phyloP scores from a whole-genome alignment of 2,329 filamentous ascomycete genomes.

The Cryphonectria nitschkei region DNA sequence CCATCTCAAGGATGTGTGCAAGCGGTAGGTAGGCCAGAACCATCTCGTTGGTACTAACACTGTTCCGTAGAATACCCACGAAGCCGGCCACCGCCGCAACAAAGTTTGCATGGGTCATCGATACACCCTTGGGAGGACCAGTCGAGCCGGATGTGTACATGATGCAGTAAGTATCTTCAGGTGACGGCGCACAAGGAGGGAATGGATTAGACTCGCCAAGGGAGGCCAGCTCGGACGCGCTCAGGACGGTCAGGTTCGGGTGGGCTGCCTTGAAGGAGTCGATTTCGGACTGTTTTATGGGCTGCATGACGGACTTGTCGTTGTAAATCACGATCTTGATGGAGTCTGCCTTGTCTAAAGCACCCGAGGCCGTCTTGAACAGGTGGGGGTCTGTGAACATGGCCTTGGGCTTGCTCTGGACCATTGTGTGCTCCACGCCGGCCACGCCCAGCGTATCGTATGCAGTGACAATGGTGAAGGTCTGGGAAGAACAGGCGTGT shows the following conservation, averaged over 20 bases:
- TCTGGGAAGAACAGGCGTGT: slow-evolving; percentile 79
- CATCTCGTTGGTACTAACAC: slow-evolving; percentile 76
- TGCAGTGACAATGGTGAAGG: slow-evolving; percentile 88
- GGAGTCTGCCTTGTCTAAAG: slow-evolving; percentile 59
- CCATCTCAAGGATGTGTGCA: slow-evolving; percentile 95
- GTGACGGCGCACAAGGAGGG: slow-evolving; percentile 70
- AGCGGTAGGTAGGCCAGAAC: slow-evolving; percentile 91
- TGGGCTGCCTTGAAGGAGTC: slow-evolving; percentile 60
- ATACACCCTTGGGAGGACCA: slow-evolving; percentile 85
- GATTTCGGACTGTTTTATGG: slow-evolving; percentile 57
- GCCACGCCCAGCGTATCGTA: slow-evolving; percentile 90
- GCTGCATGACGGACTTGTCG: slow-evolving; percentile 49
- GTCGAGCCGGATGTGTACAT: slow-evolving; percentile 91
- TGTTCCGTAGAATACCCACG: slow-evolving; percentile 74
- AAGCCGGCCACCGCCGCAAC: slow-evolving; percentile 84
- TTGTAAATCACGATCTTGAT: slow-evolving; percentile 68
- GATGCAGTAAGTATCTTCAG: slow-evolving; percentile 80
- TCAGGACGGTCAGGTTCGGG: slow-evolving; percentile 56
- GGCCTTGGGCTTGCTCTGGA: slow-evolving; percentile 77
- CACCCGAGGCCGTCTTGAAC: slow-evolving; percentile 60
- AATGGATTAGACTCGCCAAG: slow-evolving; percentile 70
- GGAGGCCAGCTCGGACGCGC: slow-evolving; percentile 57
- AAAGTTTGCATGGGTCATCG: slow-evolving; percentile 79
- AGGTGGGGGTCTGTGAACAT: slow-evolving; percentile 89
- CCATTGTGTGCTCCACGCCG: slow-evolving; percentile 83